Percentiles rank a stretch among this genome's conserved stretches.
Evolutionary conservation across 108 stramenopile species (phyloP).

Genomic region (Cylindrotheca closterium): DNA sequence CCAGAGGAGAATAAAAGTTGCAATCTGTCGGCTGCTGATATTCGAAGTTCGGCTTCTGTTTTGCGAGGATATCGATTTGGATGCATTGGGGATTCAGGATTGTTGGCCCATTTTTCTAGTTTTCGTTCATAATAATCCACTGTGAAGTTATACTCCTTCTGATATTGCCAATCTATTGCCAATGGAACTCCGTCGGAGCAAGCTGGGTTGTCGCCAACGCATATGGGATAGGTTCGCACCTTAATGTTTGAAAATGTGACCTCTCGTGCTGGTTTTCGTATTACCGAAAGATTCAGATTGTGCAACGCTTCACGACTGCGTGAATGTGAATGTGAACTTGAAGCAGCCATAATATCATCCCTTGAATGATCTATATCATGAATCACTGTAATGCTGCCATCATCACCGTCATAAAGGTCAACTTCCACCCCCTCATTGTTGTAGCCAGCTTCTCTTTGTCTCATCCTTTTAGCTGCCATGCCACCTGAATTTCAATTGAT

Average conservation of each 20-base stretch:
- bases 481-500: no score
- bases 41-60: background rate
- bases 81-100: background rate
- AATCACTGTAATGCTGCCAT: no score
- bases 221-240: background rate
- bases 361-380: no score
- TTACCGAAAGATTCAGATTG: no score
- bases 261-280: background rate
- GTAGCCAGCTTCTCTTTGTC: no score
- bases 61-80: background rate
- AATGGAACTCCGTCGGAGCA: background rate
- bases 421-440: no score
- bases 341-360: no score
- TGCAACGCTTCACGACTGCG: no score
- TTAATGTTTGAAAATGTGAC: background rate
- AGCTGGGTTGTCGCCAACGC: background rate
- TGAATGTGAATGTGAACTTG: no score
- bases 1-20: background rate
- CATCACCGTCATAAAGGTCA: no score
- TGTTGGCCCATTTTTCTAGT: background rate
- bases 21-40: background rate
- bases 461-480: no score
- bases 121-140: background rate
- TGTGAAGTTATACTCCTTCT: background rate
- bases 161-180: background rate